Base-by-base conservation (phyloP, 805 yeast species). In the Starmerella floris region DNA sequence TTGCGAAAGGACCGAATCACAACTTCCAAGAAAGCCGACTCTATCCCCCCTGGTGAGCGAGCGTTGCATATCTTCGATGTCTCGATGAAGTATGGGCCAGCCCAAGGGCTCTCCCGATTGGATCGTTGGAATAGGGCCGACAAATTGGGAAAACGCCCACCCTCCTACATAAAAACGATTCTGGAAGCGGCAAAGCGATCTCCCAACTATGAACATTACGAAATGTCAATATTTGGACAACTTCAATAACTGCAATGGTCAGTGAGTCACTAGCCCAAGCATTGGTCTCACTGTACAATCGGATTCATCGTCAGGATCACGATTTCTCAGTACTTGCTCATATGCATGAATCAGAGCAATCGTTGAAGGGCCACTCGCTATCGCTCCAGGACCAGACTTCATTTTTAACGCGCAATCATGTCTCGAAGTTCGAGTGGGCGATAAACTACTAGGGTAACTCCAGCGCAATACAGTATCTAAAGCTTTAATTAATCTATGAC, bases 51-150 rank as follows among this genome's bases (percentile, higher is more conserved):
- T n/a, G 36, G 36, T 10, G 36, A 33, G 26, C 36, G 36, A 3
- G 40, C 65, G 30, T 53, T 65, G 22, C 52, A 50, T 27, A 52
- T 51, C 16, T 65, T 65, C 43, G 69, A 65, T 35, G 38, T 62
- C 40, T 49, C 52, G 3, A 33, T 56, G 1, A 49, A 47, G 17
- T 65, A 56, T 42, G 69, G 69, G 1, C 69, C 69, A 2, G 51
- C 57, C n/a, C 56, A 54, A 6, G 69, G 70, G 1, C 41, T 64
- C 34, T 52, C 63, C 2, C 45, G 69, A 23, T 43, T 65, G 17
- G 56, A 61, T 30, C 51, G 69, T 19, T 65, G 67, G 66, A 35
- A 58, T 4, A 48, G 69, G 22, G 69, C 69, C 2, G 43, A 51
- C 6, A 49, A 46, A 32, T 48, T 64, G 38, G 65, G 66, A 3